Percentiles rank a stretch among this genome's conserved stretches.
Conservation (phyloP, 2,329 filamentous ascomycete genomes). For the Alternaria solani region DNA sequence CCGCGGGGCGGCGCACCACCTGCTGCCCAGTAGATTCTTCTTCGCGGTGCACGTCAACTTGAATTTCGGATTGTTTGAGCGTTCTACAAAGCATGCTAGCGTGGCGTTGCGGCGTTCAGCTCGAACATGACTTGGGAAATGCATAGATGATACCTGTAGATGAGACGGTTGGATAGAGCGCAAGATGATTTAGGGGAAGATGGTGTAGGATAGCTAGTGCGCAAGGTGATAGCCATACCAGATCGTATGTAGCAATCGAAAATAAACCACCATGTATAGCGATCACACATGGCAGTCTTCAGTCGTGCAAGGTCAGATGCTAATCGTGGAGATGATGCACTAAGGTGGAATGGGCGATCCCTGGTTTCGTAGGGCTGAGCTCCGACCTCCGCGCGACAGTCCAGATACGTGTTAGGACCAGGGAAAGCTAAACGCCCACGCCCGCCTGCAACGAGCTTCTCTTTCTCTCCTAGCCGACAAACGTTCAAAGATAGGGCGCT, state of each 20-base stretch:
- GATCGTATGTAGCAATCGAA: background rate
- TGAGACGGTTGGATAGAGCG: background rate
- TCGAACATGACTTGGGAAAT: background rate
- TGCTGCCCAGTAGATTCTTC: conserved; percentile 24
- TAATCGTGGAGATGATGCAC: background rate
- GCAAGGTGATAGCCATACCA: background rate
- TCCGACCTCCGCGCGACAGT: conserved; percentile 32
- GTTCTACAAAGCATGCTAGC: background rate
- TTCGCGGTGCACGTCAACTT: background rate
- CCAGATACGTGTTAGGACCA: conserved; percentile 50
- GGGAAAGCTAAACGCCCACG: conserved; percentile 21
- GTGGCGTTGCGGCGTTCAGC: conserved; percentile 5
- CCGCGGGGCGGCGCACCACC: conserved; percentile 38
- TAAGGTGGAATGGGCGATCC: conserved; percentile 8
- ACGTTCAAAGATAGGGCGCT: background rate
- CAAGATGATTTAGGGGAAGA: background rate
- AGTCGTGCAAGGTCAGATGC: background rate
- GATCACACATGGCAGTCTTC: background rate
- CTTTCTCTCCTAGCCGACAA: conserved; percentile 8
- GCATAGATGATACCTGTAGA: conserved; percentile 3
- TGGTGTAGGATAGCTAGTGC: background rate
- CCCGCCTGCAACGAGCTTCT: conserved; percentile 5
- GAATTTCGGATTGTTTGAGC: background rate
- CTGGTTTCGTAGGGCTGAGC: conserved; percentile 34
- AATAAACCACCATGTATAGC: background rate